These are phyloP conservation scores for Verticillium nonalfalfae DNA, from an alignment of 2,329 filamentous ascomycete species.

Conservation along the genomic window DNA sequence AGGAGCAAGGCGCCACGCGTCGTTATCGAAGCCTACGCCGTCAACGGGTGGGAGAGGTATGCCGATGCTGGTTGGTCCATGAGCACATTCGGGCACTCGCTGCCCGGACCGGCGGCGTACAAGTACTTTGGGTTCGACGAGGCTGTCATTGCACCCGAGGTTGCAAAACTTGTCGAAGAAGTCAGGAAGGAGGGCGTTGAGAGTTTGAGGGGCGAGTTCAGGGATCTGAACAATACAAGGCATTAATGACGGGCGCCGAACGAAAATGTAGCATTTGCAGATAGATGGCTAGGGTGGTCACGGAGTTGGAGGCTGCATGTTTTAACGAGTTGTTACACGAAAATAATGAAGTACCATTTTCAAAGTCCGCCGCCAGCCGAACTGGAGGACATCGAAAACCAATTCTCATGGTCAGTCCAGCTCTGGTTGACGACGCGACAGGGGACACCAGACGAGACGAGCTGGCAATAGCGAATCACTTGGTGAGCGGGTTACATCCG, in stretches of 20 bases:
- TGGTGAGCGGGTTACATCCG: not conserved
- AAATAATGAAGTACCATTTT: not conserved
- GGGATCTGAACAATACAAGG: slow-evolving; percentile 14
- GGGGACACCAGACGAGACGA: too few species aligned
- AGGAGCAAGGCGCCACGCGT: slow-evolving; percentile 37
- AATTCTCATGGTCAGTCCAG: too few species aligned
- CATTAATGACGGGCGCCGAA: not conserved
- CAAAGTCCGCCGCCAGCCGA: not conserved
- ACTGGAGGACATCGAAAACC: too few species aligned
- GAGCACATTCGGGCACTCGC: slow-evolving; percentile 45
- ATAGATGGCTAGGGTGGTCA: not conserved
- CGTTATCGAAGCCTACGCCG: slow-evolving; percentile 52
- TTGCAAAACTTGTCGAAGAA: slow-evolving; percentile 21
- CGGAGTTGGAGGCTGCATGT: not conserved
- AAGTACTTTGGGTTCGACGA: slow-evolving; percentile 49
- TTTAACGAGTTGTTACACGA: not conserved
- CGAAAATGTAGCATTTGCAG: not conserved
- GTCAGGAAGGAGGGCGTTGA: slow-evolving; percentile 15
- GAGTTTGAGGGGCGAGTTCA: slow-evolving; percentile 16
- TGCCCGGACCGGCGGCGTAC: slow-evolving; percentile 48
- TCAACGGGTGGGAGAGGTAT: slow-evolving; percentile 53
- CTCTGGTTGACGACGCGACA: not conserved
- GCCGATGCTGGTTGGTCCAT: slow-evolving; percentile 49
- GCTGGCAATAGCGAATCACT: not conserved
- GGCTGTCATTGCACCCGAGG: slow-evolving; percentile 28